Evolutionary conservation across 176 grass and related monocot genomes (phyloP).

Genomic region (Oryza glumipatula): DNA sequence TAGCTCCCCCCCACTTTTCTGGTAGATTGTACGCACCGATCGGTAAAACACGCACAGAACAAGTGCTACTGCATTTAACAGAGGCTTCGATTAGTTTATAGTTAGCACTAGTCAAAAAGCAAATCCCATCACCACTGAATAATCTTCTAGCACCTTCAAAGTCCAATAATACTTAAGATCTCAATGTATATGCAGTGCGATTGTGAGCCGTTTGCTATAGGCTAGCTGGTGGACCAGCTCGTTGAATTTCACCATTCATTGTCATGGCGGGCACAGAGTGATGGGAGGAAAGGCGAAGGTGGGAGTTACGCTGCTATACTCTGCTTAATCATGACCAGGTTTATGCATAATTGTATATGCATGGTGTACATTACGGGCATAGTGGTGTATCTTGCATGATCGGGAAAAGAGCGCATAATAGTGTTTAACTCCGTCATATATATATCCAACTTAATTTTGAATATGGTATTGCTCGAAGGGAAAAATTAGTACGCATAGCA

Average conservation of each 20-base stretch:
- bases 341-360: too few relatives aligned
- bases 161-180: not conserved
- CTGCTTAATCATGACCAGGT: too few relatives aligned
- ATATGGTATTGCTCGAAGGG: not conserved
- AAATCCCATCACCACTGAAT: not conserved
- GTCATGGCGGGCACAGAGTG: not conserved
- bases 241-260: not conserved
- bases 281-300: not conserved
- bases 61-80: not conserved
- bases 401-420: too few relatives aligned
- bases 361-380: too few relatives aligned
- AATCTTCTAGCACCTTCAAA: not conserved
- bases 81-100: not conserved
- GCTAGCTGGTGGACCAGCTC: not conserved
- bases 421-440: too few relatives aligned
- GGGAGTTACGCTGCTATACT: not conserved
- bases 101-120: not conserved
- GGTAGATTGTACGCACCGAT: not conserved
- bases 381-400: too few relatives aligned
- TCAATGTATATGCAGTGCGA: not conserved
- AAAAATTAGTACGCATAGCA: not conserved
- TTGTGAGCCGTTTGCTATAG: not conserved
- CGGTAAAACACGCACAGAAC: not conserved
- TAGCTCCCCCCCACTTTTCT: not conserved
- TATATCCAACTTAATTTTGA: not conserved